These are phyloP conservation scores for Aegilops longissima DNA, from an alignment of 176 grass and related monocot species.

Conservation along the genomic window DNA sequence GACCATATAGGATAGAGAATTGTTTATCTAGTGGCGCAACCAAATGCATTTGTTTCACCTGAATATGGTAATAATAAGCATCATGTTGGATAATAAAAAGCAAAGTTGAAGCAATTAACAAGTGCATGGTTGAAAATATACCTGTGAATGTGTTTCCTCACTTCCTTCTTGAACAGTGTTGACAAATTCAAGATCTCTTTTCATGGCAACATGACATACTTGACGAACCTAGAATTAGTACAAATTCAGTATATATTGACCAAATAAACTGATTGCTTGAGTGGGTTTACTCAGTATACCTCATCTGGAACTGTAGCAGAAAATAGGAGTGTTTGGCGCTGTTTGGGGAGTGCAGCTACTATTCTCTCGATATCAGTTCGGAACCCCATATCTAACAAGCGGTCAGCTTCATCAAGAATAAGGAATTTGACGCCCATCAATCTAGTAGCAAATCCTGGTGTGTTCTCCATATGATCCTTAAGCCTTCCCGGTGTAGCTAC, in stretches of 20 bases:
- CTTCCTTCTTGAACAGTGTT: slow-evolving; percentile 95
- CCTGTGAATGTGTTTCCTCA: slow-evolving; percentile 95
- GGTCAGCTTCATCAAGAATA: slow-evolving; percentile 98
- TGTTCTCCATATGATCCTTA: slow-evolving; percentile 97
- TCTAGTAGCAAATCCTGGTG: slow-evolving; percentile 83
- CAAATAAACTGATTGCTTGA: slow-evolving; percentile 20
- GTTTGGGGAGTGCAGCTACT: slow-evolving; percentile 79
- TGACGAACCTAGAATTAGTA: slow-evolving; percentile 72
- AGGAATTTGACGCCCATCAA: slow-evolving; percentile 85
- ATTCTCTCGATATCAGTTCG: slow-evolving; percentile 92
- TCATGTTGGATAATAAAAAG: not conserved
- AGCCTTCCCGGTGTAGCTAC: slow-evolving; percentile 92
- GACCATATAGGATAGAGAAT: slow-evolving; percentile 77
- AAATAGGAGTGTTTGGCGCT: slow-evolving; percentile 89
- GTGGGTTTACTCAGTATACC: slow-evolving; percentile 34
- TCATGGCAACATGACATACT: slow-evolving; percentile 96
- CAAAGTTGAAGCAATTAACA: slow-evolving; percentile 12
- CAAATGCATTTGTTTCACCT: slow-evolving; percentile 97
- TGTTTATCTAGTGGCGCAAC: slow-evolving; percentile 88
- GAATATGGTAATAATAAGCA: slow-evolving; percentile 40
- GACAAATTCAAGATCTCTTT: slow-evolving; percentile 91
- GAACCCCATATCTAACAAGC: slow-evolving; percentile 98
- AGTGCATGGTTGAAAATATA: slow-evolving; percentile 20
- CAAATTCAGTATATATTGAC: slow-evolving; percentile 20
- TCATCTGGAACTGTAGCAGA: slow-evolving; percentile 95